Base-by-base conservation (phyloP, 805 yeast genomes). In the Saccharomycopsis sp. region DNA sequence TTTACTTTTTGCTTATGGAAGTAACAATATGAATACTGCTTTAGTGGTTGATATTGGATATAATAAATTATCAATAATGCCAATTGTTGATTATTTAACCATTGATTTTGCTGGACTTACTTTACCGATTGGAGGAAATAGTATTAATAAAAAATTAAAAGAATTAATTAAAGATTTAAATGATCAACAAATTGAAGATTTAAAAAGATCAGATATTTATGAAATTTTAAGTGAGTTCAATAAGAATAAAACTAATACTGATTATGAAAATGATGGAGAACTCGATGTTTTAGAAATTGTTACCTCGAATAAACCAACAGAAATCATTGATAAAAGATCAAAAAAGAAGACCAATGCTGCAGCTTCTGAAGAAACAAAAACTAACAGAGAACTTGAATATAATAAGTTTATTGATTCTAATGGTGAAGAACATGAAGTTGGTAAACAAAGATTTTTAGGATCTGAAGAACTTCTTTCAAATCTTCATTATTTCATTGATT, bases 231-330 rank as follows among this genome's bases (percentile, higher is more conserved):
- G 70, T 60, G 79, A 75, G 45, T 83, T 79, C 51, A 80, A 70
- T 35, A 72, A 73, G 31, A 49, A 48, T 26, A 37, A 26, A 13
- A 31, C 23, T 4, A 54, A 57, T 45, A 45, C 39, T 45, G 46
- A n/a, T 51, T 53, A 21, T 47, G 56, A 53, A 2, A 60, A 56
- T 13, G 68, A 64, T 4, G 57, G 56, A 31, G 70, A 67, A 6
- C 68, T 86, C 29, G 95, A 89, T 57, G 87, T 89, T 36, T 95
- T 96, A 2, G 85, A 87, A 31, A 76, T 88, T 50, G 92, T 88
- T 10, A 74, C 92, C 1, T 78, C 84, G 46, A 86, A 78, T 12
- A 73, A 79, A 47, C 74, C 87, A 2, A 67, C 82, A 38, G 87
- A 82, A 57, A 67, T 80, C 30, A 56, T 83, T 40, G 84, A 74